phyloP scores from a whole-genome alignment of 192 early-diverging fungal genomes.

The Funneliformis geosporum region DNA sequence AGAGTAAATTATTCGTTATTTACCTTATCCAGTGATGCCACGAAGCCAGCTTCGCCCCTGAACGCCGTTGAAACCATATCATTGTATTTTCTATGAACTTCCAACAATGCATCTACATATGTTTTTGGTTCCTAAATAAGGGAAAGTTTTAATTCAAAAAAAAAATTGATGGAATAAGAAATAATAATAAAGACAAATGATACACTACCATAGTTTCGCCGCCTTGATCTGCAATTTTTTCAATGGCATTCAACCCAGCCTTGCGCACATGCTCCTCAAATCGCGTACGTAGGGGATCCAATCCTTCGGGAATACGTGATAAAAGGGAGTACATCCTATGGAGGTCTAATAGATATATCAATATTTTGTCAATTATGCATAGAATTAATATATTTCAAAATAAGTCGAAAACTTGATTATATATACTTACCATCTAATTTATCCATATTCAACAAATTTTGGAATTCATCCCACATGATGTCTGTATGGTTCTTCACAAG shows the following conservation, averaged over 20 bases:
- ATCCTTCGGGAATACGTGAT: slow-evolving; percentile 76
- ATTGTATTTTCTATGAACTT: slow-evolving; percentile 85
- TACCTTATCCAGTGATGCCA: slow-evolving; percentile 86
- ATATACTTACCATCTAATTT: slow-evolving; percentile 67
- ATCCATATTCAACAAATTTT: slow-evolving; percentile 82
- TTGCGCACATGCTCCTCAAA: slow-evolving; percentile 80
- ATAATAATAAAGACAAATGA: neutral
- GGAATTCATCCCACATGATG: slow-evolving; percentile 87
- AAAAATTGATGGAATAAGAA: neutral
- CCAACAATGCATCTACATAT: slow-evolving; percentile 86
- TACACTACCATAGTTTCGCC: slow-evolving; percentile 52
- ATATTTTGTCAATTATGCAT: neutral
- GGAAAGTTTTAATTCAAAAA: slow-evolving; percentile 3
- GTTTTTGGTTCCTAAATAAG: slow-evolving; percentile 69
- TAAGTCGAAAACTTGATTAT: neutral
- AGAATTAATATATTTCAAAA: neutral
- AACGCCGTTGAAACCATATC: slow-evolving; percentile 79
- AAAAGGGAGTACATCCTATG: slow-evolving; percentile 83
- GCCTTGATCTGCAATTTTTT: slow-evolving; percentile 66
- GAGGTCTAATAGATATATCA: slow-evolving; percentile 55
- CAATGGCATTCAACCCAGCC: slow-evolving; percentile 78
- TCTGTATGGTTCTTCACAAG: slow-evolving; percentile 85
- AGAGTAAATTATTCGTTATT: neutral
- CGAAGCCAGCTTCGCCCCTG: slow-evolving; percentile 81
- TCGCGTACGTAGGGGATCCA: slow-evolving; percentile 75